A percentile compares a stretch with the other conserved stretches of the same genome.
Conservation (phyloP, 2,329 filamentous ascomycete species). For the Fusarium incarnatum region DNA sequence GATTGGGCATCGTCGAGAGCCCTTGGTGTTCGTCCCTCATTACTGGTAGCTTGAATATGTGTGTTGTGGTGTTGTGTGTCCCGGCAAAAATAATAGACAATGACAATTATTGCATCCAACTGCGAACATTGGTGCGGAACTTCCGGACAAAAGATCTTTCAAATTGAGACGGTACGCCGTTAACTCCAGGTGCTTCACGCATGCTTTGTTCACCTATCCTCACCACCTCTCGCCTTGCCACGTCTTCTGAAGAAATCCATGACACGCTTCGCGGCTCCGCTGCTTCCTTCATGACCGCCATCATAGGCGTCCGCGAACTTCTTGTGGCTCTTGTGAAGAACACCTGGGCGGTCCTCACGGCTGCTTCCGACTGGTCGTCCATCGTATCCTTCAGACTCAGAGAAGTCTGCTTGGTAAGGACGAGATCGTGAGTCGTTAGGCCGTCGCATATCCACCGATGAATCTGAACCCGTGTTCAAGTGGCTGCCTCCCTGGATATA, state of each 20-base stretch:
- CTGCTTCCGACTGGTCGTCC: conserved; percentile 53
- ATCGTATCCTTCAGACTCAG: conserved; percentile 58
- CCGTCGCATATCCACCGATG: conserved; percentile 62
- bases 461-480: conserved; percentile 65
- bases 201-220: conserved; percentile 59
- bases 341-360: conserved; percentile 62
- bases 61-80: conserved; percentile 38
- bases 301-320: conserved; percentile 92
- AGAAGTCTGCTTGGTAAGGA: conserved; percentile 58
- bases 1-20: conserved; percentile 38
- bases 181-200: conserved; percentile 39
- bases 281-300: conserved; percentile 83
- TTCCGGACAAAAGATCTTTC: conserved; percentile 42
- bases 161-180: conserved; percentile 40
- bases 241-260: conserved; percentile 98
- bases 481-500: conserved; percentile 60
- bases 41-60: conserved; percentile 42
- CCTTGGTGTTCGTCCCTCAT: conserved; percentile 44
- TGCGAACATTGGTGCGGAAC: conserved; percentile 40
- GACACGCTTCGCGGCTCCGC: conserved; percentile 87
- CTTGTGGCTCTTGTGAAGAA: conserved; percentile 86
- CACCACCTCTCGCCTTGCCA: conserved; percentile 77
- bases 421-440: conserved; percentile 55
- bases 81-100: conserved; percentile 43
- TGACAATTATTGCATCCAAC: conserved; percentile 47